These are phyloP conservation scores for Zygnema cylindricum DNA, from an alignment of 139 green algal species.

Conservation along the genomic window DNA sequence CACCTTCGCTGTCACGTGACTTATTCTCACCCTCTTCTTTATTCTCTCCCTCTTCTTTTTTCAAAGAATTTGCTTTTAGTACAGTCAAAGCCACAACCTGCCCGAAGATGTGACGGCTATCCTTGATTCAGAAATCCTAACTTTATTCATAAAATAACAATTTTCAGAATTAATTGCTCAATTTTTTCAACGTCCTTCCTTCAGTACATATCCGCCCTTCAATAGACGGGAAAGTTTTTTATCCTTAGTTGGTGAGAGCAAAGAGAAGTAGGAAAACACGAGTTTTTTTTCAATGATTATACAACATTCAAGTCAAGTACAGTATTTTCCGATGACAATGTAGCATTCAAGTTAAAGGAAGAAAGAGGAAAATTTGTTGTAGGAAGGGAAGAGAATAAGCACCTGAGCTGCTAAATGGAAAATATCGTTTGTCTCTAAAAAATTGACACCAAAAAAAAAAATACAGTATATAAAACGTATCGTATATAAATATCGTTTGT, in stretches of 20 bases:
- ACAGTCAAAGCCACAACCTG: constrained; percentile 35
- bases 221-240: too few species aligned
- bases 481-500: not conserved
- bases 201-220: too few species aligned
- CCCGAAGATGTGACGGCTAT: too few species aligned
- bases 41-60: not conserved
- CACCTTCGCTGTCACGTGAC: not conserved
- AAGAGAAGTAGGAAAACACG: not conserved
- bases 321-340: not conserved
- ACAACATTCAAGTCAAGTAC: not conserved
- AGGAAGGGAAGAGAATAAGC: not conserved
- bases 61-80: not conserved
- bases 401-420: constrained; percentile 27
- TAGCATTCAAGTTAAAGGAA: not conserved
- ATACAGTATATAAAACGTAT: not conserved
- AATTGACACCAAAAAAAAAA: not conserved
- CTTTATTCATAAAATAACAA: too few species aligned
- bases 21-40: not conserved
- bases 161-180: too few species aligned
- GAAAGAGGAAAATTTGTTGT: not conserved
- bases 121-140: too few species aligned
- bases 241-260: too few species aligned
- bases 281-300: not conserved
- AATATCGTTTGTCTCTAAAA: constrained; percentile 35
- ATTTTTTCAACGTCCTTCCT: too few species aligned